Conservation (phyloP, 208 protist species). For the Crithidia thermophila region DNA sequence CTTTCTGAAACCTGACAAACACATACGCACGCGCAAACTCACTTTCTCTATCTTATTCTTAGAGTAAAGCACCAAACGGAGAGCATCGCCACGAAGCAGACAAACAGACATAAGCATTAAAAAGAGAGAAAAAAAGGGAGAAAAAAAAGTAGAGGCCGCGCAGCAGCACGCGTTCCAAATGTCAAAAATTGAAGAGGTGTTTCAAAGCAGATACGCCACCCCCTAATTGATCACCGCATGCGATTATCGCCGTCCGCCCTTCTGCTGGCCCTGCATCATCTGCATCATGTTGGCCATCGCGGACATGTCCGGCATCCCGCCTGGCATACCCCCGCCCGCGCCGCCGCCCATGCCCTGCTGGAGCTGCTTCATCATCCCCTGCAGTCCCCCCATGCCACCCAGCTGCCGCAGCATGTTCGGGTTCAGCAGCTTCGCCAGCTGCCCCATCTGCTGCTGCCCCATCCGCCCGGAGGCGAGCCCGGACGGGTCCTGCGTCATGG, state of each 20-base stretch:
- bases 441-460: constrained; percentile 86
- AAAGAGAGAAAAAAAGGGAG: constrained; percentile 1
- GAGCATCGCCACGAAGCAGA: background rate
- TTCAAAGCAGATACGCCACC: constrained; percentile 8
- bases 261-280: constrained; percentile 41
- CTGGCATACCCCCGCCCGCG: constrained; percentile 19
- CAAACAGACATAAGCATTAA: background rate
- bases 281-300: constrained; percentile 63
- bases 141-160: constrained; percentile 6
- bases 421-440: constrained; percentile 88
- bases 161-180: background rate
- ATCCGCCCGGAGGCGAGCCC: constrained; percentile 54
- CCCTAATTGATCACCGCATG: too few relatives aligned
- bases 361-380: constrained; percentile 91
- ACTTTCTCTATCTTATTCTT: background rate
- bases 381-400: constrained; percentile 81
- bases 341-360: constrained; percentile 42
- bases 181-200: background rate
- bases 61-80: background rate
- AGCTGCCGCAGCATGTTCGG: constrained; percentile 87
- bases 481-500: constrained; percentile 79
- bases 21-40: background rate
- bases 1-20: too few relatives aligned
- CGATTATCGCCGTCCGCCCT: constrained; percentile 17
- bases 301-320: constrained; percentile 55